Evolutionary conservation across 1,284 basidiomycete genomes (phyloP).

Genomic region (Bondarzewia mesenterica): DNA sequence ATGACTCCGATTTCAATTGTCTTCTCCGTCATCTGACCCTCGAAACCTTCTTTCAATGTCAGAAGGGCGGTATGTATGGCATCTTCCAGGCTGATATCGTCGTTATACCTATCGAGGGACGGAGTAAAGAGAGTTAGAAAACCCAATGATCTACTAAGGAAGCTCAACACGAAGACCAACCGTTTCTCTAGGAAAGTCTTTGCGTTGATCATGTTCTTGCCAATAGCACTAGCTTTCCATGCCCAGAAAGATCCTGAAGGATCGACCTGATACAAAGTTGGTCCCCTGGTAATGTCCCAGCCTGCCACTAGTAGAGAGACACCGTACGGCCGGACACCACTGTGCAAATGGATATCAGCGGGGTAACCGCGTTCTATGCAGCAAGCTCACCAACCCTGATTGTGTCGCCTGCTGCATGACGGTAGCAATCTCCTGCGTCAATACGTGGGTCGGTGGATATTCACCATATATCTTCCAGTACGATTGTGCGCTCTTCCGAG

Average conservation of each 20-base stretch:
- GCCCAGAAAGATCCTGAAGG: conserved; percentile 99
- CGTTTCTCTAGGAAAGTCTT: conserved; percentile 99
- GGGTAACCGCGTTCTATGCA: too few species aligned
- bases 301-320: conserved; percentile 96
- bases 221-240: conserved; percentile 99
- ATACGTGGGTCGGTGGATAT: conserved; percentile 94
- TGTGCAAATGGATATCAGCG: conserved; percentile 23
- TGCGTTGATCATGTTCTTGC: conserved; percentile 99
- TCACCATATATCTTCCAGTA: conserved; percentile 99
- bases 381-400: conserved; percentile 67
- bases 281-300: conserved; percentile 88
- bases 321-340: conserved; percentile 96
- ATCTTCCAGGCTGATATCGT: conserved; percentile 98
- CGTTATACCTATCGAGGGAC: conserved; percentile 82
- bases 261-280: conserved; percentile 96
- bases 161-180: conserved; percentile 35
- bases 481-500: conserved; percentile 94
- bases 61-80: conserved; percentile 99
- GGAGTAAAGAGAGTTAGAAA: conserved; percentile 14
- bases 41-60: conserved; percentile 98
- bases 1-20: conserved; percentile 98
- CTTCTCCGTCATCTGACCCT: conserved; percentile 99
- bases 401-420: conserved; percentile 99
- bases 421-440: conserved; percentile 95
- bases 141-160: conserved; percentile 14